Percentiles rank a stretch among this genome's conserved stretches.
These are phyloP conservation scores for Ajuga chamaepitys DNA, from an alignment of 257 asterid genomes.

Conservation along the genomic window DNA sequence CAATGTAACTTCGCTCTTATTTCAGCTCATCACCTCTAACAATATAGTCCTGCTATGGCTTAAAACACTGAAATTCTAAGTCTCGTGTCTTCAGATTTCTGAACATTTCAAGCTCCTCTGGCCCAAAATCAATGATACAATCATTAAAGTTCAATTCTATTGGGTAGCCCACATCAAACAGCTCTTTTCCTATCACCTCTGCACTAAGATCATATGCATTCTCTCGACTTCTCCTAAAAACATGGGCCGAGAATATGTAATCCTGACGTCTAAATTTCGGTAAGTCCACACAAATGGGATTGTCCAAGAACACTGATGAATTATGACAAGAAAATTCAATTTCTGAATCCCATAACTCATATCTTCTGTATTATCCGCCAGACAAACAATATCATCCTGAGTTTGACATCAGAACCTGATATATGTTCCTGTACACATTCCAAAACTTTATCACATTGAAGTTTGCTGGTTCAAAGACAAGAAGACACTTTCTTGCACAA, in stretches of 20 bases:
- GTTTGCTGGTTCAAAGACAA: too few species aligned
- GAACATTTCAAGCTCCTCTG: conserved; percentile 36
- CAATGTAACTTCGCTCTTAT: neutral
- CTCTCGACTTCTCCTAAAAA: conserved; percentile 31
- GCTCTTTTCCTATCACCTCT: conserved; percentile 34
- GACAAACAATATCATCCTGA: conserved; percentile 38
- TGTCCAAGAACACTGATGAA: conserved; percentile 30
- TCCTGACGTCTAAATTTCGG: conserved; percentile 17
- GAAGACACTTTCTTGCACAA: too few species aligned
- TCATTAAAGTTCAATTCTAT: conserved; percentile 39
- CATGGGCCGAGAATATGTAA: conserved; percentile 28
- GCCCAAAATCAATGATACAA: conserved; percentile 16
- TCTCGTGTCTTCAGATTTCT: conserved; percentile 39
- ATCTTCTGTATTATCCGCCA: conserved; percentile 47
- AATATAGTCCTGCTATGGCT: conserved; percentile 44
- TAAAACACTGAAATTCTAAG: conserved; percentile 35
- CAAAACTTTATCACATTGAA: conserved; percentile 39
- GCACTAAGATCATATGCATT: conserved; percentile 16
- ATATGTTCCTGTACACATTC: conserved; percentile 35
- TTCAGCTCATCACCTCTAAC: neutral
- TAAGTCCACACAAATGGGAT: conserved; percentile 3
- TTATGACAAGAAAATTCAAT: conserved; percentile 29
- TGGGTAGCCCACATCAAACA: conserved; percentile 58
- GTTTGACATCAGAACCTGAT: conserved; percentile 18
- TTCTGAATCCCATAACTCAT: conserved; percentile 14